These are phyloP conservation scores for Solanum neorickii DNA, from an alignment of 257 asterid species.

Conservation along the genomic window DNA sequence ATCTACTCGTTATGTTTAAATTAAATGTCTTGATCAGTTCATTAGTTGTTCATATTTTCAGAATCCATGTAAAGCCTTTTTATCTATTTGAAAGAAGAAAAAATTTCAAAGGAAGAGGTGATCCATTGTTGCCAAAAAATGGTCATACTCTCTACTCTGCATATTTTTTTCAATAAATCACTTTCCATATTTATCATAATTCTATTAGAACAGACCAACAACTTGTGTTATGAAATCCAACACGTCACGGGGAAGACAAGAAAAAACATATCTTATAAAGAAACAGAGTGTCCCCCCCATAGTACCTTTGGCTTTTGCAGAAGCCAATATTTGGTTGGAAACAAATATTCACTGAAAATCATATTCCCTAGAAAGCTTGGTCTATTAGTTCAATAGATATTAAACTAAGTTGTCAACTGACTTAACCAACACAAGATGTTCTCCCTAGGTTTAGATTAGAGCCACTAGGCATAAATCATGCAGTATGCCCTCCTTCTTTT, in stretches of 20 bases:
- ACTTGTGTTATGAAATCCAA: not conserved
- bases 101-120: not conserved
- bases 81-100: too few species aligned
- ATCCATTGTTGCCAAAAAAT: not conserved
- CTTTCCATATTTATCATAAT: not conserved
- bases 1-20: too few species aligned
- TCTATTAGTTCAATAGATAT: not conserved
- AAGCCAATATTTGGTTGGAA: not conserved
- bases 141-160: not conserved
- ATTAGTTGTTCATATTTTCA: too few species aligned
- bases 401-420: not conserved
- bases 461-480: not conserved
- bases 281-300: not conserved
- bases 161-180: not conserved
- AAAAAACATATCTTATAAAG: not conserved
- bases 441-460: not conserved
- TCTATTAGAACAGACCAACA: not conserved
- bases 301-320: not conserved
- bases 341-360: not conserved
- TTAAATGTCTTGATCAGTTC: too few species aligned
- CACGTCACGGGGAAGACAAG: not conserved
- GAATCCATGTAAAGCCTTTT: too few species aligned
- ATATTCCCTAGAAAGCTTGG: not conserved
- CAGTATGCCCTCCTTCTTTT: not conserved
- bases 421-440: not conserved